phyloP scores from a whole-genome alignment of 768 basidiomycete genomes.

The Lactarius evosmus region DNA sequence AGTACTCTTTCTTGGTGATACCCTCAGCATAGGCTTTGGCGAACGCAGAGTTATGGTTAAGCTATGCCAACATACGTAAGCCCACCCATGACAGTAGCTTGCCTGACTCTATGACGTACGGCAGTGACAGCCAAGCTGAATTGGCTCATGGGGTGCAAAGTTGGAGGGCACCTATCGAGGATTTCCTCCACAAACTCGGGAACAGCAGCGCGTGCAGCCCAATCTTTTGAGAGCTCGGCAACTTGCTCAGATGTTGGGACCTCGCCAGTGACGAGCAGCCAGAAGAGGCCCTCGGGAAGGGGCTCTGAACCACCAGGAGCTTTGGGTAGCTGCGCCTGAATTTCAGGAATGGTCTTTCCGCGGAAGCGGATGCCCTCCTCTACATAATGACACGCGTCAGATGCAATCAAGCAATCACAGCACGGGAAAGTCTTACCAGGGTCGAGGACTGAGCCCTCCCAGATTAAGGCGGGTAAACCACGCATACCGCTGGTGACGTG shows the following conservation, averaged over 20 bases:
- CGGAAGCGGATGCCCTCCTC: conserved; percentile 99
- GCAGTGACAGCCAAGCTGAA: conserved; percentile 96
- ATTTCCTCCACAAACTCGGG: conserved; percentile 97
- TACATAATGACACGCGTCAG: conserved; percentile 33
- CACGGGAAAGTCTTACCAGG: conserved; percentile 51
- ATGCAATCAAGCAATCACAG: conserved; percentile 11
- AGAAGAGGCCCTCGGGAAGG: conserved; percentile 91
- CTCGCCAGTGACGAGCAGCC: conserved; percentile 94
- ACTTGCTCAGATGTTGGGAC: conserved; percentile 91
- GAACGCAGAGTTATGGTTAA: conserved; percentile 95
- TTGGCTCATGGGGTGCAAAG: conserved; percentile 98
- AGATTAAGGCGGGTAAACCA: conserved; percentile 89
- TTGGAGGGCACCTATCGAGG: conserved; percentile 88
- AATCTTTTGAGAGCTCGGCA: conserved; percentile 80
- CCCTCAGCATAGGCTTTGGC: conserved; percentile 93
- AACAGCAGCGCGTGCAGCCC: conserved; percentile 89
- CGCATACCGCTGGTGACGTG: conserved; percentile 66
- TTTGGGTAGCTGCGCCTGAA: conserved; percentile 82
- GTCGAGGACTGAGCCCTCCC: conserved; percentile 98
- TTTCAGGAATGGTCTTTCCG: conserved; percentile 91
- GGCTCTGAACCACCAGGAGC: conserved; percentile 87
- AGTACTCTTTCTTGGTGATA: conserved; percentile 93
- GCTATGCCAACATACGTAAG: conserved; percentile 39
- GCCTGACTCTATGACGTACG: conserved; percentile 42
- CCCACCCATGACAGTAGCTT: conserved; percentile 2